phyloP scores from a whole-genome alignment of 2,329 filamentous ascomycete species.

The Ampelomyces quisqualis region DNA sequence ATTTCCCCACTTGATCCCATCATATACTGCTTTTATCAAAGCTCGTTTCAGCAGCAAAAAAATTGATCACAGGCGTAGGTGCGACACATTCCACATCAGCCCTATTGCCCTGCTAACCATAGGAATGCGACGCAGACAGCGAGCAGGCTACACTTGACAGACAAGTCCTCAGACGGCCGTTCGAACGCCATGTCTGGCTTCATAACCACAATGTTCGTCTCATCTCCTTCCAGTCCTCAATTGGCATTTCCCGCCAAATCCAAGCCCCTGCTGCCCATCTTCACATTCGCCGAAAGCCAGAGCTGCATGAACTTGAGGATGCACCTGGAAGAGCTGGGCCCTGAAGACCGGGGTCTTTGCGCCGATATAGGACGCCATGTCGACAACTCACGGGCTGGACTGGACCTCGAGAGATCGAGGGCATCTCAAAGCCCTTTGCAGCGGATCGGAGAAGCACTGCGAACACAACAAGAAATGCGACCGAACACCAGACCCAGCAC shows the following conservation, averaged over 20 bases:
- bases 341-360: constrained; percentile 10
- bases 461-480: constrained; percentile 15
- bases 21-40: background rate
- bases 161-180: constrained; percentile 20
- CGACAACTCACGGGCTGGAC: constrained; percentile 11
- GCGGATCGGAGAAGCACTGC: constrained; percentile 31
- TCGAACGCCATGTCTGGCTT: constrained; percentile 66
- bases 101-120: constrained; percentile 36
- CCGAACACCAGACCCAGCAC: constrained; percentile 1
- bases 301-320: constrained; percentile 39
- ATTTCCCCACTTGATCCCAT: constrained; percentile 3
- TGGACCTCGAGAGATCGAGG: constrained; percentile 23
- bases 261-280: constrained; percentile 46
- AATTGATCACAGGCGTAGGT: constrained; percentile 5
- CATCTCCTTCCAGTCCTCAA: constrained; percentile 33
- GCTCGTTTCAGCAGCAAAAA: constrained; percentile 5
- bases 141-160: constrained; percentile 15
- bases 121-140: constrained; percentile 32
- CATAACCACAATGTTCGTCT: constrained; percentile 77
- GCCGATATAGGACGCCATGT: constrained; percentile 14
- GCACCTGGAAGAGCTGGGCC: constrained; percentile 20
- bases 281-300: constrained; percentile 47
- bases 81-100: constrained; percentile 20
- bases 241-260: constrained; percentile 36
- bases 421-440: constrained; percentile 39